Evolutionary conservation across 75 land plant genomes (phyloP).

Genomic region (Picea glauca): DNA sequence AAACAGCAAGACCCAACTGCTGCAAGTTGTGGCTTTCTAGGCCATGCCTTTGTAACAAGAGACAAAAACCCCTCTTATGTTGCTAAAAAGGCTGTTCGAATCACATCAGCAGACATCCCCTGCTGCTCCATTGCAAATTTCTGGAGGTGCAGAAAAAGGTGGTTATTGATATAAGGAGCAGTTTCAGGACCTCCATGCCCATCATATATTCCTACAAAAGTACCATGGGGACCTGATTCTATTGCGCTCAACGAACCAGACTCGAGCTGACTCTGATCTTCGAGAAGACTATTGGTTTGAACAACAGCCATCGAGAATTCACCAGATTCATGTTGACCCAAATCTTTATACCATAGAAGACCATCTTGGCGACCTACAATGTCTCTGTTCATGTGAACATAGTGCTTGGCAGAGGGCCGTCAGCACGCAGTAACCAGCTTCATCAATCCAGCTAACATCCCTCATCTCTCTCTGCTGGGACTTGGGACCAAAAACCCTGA

Average conservation of each 20-base stretch:
- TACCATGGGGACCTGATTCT: slow-evolving; percentile 21
- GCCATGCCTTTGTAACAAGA: too few species aligned
- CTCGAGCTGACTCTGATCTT: slow-evolving; percentile 77
- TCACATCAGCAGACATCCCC: too few species aligned
- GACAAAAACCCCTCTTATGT: too few species aligned
- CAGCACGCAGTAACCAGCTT: slow-evolving; percentile 31
- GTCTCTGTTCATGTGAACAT: slow-evolving; percentile 51
- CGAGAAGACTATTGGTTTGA: slow-evolving; percentile 69
- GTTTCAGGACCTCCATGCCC: slow-evolving; percentile 95
- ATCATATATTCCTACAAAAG: slow-evolving; percentile 83
- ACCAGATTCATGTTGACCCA: slow-evolving; percentile 53
- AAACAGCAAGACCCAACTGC: too few species aligned
- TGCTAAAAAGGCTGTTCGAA: too few species aligned
- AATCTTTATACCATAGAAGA: slow-evolving; percentile 75
- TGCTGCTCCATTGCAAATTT: too few species aligned
- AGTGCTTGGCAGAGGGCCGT: slow-evolving; percentile 28
- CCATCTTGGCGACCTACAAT: slow-evolving; percentile 33
- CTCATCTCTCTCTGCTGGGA: too few species aligned
- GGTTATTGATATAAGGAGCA: slow-evolving; percentile 62
- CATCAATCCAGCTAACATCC: slow-evolving; percentile 54
- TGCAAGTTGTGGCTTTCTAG: too few species aligned
- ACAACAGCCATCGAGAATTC: slow-evolving; percentile 87
- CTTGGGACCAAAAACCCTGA: too few species aligned
- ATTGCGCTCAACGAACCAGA: slow-evolving; percentile 31
- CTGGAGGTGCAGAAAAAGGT: slow-evolving; percentile 51